Base-by-base conservation (phyloP, 2,329 filamentous ascomycete species). In the Paecilomyces sp. region DNA sequence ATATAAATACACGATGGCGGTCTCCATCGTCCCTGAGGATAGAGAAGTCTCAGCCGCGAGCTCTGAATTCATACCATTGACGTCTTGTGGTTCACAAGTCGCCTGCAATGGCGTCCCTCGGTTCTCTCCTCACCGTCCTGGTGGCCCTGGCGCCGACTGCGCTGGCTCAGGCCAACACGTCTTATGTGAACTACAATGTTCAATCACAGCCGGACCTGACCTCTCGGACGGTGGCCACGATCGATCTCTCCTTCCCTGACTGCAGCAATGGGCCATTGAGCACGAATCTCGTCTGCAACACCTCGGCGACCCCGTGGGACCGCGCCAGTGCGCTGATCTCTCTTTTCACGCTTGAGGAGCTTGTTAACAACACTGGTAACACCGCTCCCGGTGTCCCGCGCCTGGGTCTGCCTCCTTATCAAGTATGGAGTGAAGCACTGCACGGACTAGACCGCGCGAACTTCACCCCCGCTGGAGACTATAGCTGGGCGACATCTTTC, bases 401-500 rank as follows among this genome's bases (percentile, higher is more conserved):
- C 30, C 76, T 88, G 0, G 84, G 84, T 4, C 72, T 88, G 0
- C 80, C 82, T 0, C 69, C 79, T 0, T 88, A 88, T 64, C 76
- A 83, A 64, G 86, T 84, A 77, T 87, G 84, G 83, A 82, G 78
- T 53, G 72, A 74, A 58, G 85, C 82, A 1, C 79, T 88, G 0
- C 86, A 88, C 66, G 87, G 87, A 1, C 76, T 89, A 0, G 85
- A 82, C 3, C 85, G 84, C 0, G 82, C 83, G 5, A 76, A 80
- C 31, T 86, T 85, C 69, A 78, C 79, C n/a, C 70, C 70, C 5
- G 74, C 73, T 12, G 82, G 81, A 1, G 72, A 81, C 11, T 89
- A 80, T 68, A 82, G 77, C 62, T 83, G 82, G 67, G 83, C 86
- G 0, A 89, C 87, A 0, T 85, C 83, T 0, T 89, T 89, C 66